Evolutionary conservation across 2,329 filamentous ascomycete genomes (phyloP).

Genomic region (Thielaviopsis euricoi): DNA sequence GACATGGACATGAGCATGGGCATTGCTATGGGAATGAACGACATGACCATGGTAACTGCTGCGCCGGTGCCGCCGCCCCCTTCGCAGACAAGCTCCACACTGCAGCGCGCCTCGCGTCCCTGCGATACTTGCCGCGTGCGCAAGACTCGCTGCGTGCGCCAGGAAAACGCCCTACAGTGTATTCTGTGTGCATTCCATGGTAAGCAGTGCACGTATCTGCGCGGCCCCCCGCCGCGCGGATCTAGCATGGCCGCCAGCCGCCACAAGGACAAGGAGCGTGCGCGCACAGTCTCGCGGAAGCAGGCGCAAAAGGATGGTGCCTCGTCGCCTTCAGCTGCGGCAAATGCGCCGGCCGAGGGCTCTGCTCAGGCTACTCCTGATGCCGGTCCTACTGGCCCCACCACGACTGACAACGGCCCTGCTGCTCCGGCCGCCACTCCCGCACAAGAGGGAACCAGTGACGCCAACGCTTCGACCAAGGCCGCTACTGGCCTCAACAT

Average conservation of each 20-base stretch:
- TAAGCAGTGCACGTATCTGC: conserved; percentile 48
- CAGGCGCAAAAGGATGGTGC: conserved; percentile 9
- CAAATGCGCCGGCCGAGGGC: not conserved
- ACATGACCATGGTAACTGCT: not conserved
- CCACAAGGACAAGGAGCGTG: conserved; percentile 14
- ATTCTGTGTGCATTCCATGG: conserved; percentile 51
- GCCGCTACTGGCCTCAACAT: not conserved
- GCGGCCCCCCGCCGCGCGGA: conserved; percentile 20
- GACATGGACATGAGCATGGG: conserved; percentile 4
- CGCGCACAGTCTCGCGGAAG: not conserved
- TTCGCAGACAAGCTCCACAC: not conserved
- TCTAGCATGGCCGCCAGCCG: conserved; percentile 16
- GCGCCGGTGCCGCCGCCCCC: not conserved
- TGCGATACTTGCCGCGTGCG: conserved; percentile 49
- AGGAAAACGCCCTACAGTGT: conserved; percentile 40
- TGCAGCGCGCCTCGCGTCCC: conserved; percentile 22
- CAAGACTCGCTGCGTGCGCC: conserved; percentile 49
- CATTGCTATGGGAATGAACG: conserved; percentile 3
- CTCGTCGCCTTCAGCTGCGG: conserved; percentile 1
- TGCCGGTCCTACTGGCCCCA: conserved; percentile 6
- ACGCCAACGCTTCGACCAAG: not conserved
- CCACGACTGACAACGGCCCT: not conserved
- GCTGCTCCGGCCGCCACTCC: not conserved
- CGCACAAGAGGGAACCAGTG: not conserved
- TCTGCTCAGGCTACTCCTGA: conserved; percentile 11